phyloP scores from a whole-genome alignment of 257 asterid genomes.

The Hygrophila difformis region DNA sequence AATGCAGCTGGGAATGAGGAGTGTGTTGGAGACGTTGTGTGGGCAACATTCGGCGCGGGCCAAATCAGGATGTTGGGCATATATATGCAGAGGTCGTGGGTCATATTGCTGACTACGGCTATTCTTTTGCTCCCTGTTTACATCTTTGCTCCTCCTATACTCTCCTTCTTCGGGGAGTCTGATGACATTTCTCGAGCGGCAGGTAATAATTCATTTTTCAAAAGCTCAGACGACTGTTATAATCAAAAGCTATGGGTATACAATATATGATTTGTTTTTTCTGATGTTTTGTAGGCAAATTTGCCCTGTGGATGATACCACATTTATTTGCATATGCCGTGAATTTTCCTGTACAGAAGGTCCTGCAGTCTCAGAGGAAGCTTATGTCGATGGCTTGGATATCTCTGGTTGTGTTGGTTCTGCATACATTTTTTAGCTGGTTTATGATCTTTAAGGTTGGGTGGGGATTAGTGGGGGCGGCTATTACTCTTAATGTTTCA shows the following conservation, averaged over 20 bases:
- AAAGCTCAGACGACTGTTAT: too few species aligned
- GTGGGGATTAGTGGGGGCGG: conserved; percentile 68
- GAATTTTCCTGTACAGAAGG: too few species aligned
- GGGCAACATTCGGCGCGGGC: conserved; percentile 83
- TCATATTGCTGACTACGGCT: conserved; percentile 46
- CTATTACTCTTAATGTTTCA: conserved; percentile 48
- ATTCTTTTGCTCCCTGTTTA: conserved; percentile 45
- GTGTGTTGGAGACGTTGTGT: too few species aligned
- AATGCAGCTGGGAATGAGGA: conserved; percentile 62
- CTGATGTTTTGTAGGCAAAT: conserved; percentile 67
- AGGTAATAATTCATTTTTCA: too few species aligned
- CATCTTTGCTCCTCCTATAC: conserved; percentile 66
- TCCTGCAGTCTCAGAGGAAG: conserved; percentile 74
- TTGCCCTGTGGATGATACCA: conserved; percentile 69
- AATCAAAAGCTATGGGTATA: too few species aligned
- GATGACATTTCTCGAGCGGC: conserved; percentile 52
- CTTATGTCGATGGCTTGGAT: conserved; percentile 66
- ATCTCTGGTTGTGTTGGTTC: conserved; percentile 34
- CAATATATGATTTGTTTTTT: too few species aligned
- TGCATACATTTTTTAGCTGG: conserved; percentile 62
- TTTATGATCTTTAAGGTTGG: conserved; percentile 45
- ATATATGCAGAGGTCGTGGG: conserved; percentile 88
- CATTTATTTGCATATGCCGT: too few species aligned
- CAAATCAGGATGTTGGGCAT: conserved; percentile 61
- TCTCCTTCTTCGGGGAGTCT: conserved; percentile 56